Conservation (phyloP, 2,329 filamentous ascomycete species). For the Nemania serpens region DNA sequence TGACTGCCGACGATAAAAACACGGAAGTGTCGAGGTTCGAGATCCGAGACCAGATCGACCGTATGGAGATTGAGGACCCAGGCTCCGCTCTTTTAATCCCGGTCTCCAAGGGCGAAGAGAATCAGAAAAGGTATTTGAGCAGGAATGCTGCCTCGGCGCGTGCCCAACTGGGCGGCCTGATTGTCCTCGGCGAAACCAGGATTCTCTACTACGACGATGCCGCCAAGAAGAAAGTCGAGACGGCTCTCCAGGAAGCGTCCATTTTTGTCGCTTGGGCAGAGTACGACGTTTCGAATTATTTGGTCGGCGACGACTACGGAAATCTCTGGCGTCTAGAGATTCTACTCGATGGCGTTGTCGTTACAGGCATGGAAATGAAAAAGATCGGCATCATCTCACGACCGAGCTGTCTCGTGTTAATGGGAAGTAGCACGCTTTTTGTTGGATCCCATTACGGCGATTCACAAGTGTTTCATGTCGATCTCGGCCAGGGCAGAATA, state of each 20-base stretch:
- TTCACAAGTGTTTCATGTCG: slow-evolving; percentile 71
- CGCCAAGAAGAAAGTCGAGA: slow-evolving; percentile 67
- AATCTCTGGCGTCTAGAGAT: slow-evolving; percentile 84
- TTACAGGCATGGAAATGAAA: slow-evolving; percentile 73
- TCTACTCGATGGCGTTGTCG: slow-evolving; percentile 65
- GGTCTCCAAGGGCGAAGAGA: slow-evolving; percentile 58
- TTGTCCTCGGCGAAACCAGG: slow-evolving; percentile 79
- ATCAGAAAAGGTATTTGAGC: slow-evolving; percentile 64
- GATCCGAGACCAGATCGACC: slow-evolving; percentile 57
- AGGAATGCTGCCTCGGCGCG: slow-evolving; percentile 58
- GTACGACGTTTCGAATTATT: slow-evolving; percentile 78
- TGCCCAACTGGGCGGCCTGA: slow-evolving; percentile 69
- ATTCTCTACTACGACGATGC: slow-evolving; percentile 85
- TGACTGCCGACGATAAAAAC: slow-evolving; percentile 63
- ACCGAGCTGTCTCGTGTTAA: slow-evolving; percentile 77
- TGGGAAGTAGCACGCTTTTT: slow-evolving; percentile 75
- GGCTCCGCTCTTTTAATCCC: slow-evolving; percentile 67
- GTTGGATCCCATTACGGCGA: slow-evolving; percentile 93
- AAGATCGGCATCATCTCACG: slow-evolving; percentile 70
- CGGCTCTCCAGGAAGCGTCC: slow-evolving; percentile 71
- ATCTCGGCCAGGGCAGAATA: slow-evolving; percentile 48
- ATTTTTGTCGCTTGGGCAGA: slow-evolving; percentile 93
- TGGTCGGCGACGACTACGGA: slow-evolving; percentile 93
- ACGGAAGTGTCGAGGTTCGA: slow-evolving; percentile 60
- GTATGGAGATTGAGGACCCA: slow-evolving; percentile 58